These are phyloP conservation scores for Quercus robur DNA, from an alignment of 306 rosid species.

Conservation along the genomic window DNA sequence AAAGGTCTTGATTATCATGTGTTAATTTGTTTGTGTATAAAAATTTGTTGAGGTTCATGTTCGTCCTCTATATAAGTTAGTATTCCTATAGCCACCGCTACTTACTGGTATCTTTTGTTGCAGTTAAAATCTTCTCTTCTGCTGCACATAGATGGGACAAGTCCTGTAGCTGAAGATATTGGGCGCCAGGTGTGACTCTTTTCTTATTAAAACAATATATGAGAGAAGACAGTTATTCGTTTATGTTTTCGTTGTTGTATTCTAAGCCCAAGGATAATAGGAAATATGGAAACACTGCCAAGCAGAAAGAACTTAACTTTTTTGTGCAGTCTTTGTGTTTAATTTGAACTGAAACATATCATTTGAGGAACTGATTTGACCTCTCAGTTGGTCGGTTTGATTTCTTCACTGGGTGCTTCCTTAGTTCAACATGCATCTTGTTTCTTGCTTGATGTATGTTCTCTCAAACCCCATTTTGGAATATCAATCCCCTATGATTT, in stretches of 20 bases:
- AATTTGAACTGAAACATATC: background rate
- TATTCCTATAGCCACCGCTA: background rate
- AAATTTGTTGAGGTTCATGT: background rate
- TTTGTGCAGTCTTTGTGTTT: background rate
- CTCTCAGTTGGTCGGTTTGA: background rate
- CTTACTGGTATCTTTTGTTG: slow-evolving; percentile 7
- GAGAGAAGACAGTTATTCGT: background rate
- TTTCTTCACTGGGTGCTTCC: background rate
- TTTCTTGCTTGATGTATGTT: background rate
- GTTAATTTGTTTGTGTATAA: background rate
- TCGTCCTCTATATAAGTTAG: background rate
- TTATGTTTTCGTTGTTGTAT: background rate
- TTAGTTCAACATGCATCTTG: background rate
- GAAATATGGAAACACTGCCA: background rate
- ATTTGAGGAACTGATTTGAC: background rate
- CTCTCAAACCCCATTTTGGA: background rate
- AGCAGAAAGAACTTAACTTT: background rate
- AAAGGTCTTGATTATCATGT: background rate
- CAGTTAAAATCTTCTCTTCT: slow-evolving; percentile 89
- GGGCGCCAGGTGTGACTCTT: slow-evolving; percentile 75
- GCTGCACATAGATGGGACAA: slow-evolving; percentile 88
- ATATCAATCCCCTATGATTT: background rate
- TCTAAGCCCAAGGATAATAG: background rate
- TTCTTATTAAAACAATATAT: background rate
- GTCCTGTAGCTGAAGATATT: slow-evolving; percentile 88